phyloP scores from a whole-genome alignment of 2,329 filamentous ascomycete species.

The Rhexocercosporidium sp. region DNA sequence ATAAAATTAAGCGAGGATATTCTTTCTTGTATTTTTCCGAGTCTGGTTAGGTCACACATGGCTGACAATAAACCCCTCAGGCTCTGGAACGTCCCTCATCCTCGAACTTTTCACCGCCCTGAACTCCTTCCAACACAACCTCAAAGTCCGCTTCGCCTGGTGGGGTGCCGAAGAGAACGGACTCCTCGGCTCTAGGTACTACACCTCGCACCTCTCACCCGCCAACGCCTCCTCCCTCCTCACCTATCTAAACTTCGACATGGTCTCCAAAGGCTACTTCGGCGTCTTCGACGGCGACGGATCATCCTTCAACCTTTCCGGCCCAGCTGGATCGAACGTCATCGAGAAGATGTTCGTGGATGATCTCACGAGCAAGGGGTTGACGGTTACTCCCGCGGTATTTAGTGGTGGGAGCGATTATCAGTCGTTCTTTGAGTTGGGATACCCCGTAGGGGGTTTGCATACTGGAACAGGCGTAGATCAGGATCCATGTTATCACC shows the following conservation, averaged over 20 bases:
- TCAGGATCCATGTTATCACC: conserved; percentile 28
- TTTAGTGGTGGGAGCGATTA: conserved; percentile 26
- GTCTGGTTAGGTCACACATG: neutral
- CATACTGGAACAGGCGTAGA: conserved; percentile 23
- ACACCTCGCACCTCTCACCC: conserved; percentile 54
- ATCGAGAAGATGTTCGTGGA: conserved; percentile 57
- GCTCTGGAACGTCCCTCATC: conserved; percentile 60
- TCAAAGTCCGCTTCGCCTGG: conserved; percentile 67
- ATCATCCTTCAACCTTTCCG: conserved; percentile 56
- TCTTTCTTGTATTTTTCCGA: neutral
- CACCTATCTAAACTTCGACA: conserved; percentile 68
- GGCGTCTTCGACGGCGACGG: conserved; percentile 61
- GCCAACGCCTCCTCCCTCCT: conserved; percentile 59
- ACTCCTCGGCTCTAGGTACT: conserved; percentile 63
- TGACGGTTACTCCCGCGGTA: conserved; percentile 17
- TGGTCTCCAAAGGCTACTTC: conserved; percentile 65
- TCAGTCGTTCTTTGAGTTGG: conserved; percentile 21
- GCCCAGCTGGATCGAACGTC: conserved; percentile 60
- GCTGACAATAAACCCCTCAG: neutral
- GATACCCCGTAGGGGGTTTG: conserved; percentile 23
- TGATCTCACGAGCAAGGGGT: conserved; percentile 21
- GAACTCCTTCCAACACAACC: conserved; percentile 59
- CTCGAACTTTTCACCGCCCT: conserved; percentile 65
- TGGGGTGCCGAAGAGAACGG: conserved; percentile 70
- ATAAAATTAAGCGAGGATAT: neutral